Evolutionary conservation across 2,329 filamentous ascomycete genomes (phyloP).

Genomic region (Scedosporium aurantiacum): DNA sequence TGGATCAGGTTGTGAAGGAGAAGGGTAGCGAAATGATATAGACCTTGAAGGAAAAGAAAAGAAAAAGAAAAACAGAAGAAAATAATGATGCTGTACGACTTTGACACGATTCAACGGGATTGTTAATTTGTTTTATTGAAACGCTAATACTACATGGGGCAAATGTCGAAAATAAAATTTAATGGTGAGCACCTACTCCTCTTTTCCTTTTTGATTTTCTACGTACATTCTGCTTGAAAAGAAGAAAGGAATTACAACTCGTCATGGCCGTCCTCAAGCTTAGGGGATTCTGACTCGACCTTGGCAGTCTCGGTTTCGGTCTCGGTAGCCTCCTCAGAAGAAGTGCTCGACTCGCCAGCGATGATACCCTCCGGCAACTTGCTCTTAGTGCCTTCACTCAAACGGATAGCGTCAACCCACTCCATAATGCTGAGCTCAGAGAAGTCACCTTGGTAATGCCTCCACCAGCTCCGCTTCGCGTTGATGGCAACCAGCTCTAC

Average conservation of each 20-base stretch:
- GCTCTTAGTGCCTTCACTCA: conserved; percentile 76
- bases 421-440: conserved; percentile 55
- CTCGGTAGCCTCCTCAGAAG: conserved; percentile 22
- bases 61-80: background rate
- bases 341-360: conserved; percentile 14
- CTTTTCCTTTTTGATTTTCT: background rate
- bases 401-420: conserved; percentile 84
- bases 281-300: background rate
- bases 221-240: background rate
- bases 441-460: conserved; percentile 54
- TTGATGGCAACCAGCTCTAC: conserved; percentile 75
- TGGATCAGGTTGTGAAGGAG: conserved; percentile 69
- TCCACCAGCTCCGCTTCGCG: conserved; percentile 77
- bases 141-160: background rate
- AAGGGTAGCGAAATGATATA: conserved; percentile 53
- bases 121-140: background rate
- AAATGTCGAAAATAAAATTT: background rate
- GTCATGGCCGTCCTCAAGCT: background rate
- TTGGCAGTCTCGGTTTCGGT: background rate
- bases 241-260: background rate
- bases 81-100: background rate
- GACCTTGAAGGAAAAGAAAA: background rate
- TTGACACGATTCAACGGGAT: background rate
- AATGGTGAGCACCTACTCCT: background rate
- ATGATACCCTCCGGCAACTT: conserved; percentile 57